These are phyloP conservation scores for Tillandsia leiboldiana DNA, from an alignment of 176 grass and related monocot species.

Conservation along the genomic window DNA sequence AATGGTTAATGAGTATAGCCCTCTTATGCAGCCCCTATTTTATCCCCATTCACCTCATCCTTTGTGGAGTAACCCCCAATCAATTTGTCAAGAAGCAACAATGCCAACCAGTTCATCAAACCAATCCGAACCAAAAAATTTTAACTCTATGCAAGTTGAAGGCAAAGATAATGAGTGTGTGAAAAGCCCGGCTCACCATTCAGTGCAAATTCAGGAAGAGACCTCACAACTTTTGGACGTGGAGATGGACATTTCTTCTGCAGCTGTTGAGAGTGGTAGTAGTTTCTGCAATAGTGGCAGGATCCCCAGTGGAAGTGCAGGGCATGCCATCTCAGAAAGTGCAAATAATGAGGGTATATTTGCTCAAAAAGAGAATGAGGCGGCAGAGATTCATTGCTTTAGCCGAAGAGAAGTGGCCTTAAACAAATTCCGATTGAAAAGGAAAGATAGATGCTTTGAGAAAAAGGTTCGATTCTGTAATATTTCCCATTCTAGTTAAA, in stretches of 20 bases:
- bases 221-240: constrained; percentile 27
- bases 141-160: constrained; percentile 13
- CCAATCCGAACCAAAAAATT: constrained; percentile 21
- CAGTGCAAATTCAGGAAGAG: constrained; percentile 24
- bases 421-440: constrained; percentile 94
- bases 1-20: constrained; percentile 33
- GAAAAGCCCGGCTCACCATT: neutral
- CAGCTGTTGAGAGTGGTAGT: constrained; percentile 38
- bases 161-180: constrained; percentile 13
- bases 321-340: constrained; percentile 23
- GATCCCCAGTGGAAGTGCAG: constrained; percentile 22
- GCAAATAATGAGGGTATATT: constrained; percentile 9
- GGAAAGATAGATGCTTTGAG: constrained; percentile 97
- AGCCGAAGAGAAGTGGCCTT: constrained; percentile 68
- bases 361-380: neutral
- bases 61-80: constrained; percentile 28
- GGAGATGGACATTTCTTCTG: constrained; percentile 28
- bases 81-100: constrained; percentile 27
- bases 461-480: constrained; percentile 56
- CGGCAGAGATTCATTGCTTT: constrained; percentile 24
- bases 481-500: neutral
- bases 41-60: constrained; percentile 38
- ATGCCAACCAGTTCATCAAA: constrained; percentile 16
- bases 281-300: constrained; percentile 22
- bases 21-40: constrained; percentile 27